Conservation (phyloP, 805 yeast species). For the Ogataea siamensis region DNA sequence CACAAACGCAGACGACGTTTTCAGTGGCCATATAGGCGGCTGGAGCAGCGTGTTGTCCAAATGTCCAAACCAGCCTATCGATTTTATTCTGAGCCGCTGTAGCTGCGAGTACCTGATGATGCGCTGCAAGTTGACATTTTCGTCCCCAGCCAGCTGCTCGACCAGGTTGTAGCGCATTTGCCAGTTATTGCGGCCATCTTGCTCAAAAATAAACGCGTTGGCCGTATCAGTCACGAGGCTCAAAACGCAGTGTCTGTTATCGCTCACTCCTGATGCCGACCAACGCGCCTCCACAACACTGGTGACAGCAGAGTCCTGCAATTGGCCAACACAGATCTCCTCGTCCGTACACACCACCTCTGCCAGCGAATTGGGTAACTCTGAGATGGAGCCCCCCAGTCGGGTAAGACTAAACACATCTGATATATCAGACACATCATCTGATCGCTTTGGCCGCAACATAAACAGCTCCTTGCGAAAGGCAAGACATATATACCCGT, state of each 20-base stretch:
- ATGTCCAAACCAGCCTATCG: conserved; percentile 22
- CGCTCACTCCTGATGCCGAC: conserved; percentile 24
- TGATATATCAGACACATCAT: conserved; percentile 9
- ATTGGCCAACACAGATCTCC: conserved; percentile 20
- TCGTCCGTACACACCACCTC: conserved; percentile 18
- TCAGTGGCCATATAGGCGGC: conserved; percentile 17
- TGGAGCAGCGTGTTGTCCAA: not conserved
- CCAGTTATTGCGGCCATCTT: conserved; percentile 21
- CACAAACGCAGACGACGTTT: conserved; percentile 11
- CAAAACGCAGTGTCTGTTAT: conserved; percentile 14
- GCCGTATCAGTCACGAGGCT: conserved; percentile 22
- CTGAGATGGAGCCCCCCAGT: conserved; percentile 16
- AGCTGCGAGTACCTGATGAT: conserved; percentile 17
- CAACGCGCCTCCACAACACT: conserved; percentile 20
- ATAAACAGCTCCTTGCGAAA: conserved; percentile 17
- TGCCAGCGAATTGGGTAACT: conserved; percentile 15
- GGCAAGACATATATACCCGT: conserved; percentile 19
- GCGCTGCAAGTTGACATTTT: conserved; percentile 15
- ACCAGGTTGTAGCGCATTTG: conserved; percentile 15
- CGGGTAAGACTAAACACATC: conserved; percentile 16
- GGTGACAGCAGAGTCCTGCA: conserved; percentile 12
- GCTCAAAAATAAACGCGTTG: conserved; percentile 19
- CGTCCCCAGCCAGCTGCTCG: conserved; percentile 12
- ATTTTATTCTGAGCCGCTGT: conserved; percentile 23
- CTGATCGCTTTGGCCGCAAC: conserved; percentile 15